phyloP scores from a whole-genome alignment of 257 asterid genomes.

The Solanum chiquidenum region DNA sequence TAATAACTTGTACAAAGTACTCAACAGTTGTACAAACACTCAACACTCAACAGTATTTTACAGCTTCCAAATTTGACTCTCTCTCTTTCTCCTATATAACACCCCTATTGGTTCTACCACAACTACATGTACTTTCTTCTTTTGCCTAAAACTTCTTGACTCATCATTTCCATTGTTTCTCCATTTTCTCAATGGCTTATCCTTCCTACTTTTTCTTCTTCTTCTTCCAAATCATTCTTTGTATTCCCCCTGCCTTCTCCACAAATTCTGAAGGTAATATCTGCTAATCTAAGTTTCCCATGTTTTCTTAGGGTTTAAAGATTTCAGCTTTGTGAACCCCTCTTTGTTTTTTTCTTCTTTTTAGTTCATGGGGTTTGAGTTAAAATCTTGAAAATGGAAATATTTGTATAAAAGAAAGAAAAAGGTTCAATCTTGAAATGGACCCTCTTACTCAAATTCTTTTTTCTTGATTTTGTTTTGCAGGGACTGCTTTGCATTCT shows the following conservation, averaged over 20 bases:
- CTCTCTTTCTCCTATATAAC: neutral
- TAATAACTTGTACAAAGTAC: neutral
- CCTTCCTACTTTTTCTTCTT: slow-evolving; percentile 15
- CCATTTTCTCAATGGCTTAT: slow-evolving; percentile 34
- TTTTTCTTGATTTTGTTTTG: neutral
- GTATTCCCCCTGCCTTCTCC: slow-evolving; percentile 26
- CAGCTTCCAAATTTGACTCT: slow-evolving; percentile 27
- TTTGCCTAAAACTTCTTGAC: neutral
- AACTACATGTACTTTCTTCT: neutral
- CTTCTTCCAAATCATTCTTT: slow-evolving; percentile 20
- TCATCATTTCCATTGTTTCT: neutral
- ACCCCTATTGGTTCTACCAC: neutral
- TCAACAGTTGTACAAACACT: neutral
- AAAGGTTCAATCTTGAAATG: neutral
- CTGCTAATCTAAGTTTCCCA: neutral
- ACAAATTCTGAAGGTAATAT: slow-evolving; percentile 63
- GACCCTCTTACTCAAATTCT: neutral
- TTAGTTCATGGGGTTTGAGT: neutral
- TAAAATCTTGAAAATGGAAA: neutral
- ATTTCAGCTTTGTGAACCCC: neutral
- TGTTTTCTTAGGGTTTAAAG: neutral
- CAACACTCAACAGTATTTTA: neutral
- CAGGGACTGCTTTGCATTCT: slow-evolving; percentile 82
- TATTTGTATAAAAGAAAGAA: neutral
- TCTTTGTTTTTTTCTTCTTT: neutral